Evolutionary conservation across 75 land plant genomes (phyloP), one percentile per base, ranked within the genome.

Genomic region (Azolla pinnata): DNA sequence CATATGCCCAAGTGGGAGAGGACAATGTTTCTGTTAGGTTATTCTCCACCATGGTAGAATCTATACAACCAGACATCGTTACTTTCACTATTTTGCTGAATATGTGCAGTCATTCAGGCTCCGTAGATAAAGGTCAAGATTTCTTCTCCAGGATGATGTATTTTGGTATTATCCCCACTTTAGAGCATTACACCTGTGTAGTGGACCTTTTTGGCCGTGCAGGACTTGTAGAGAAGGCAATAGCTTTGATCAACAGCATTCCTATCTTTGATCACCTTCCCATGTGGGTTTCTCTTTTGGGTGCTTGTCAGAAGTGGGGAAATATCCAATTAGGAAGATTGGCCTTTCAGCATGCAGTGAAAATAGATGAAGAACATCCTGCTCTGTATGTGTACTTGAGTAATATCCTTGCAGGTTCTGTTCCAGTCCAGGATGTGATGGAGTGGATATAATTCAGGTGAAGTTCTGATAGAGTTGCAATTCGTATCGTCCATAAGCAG

Each of bases 281-380:
- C 14, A 60, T 65, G 0, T 73, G 34, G 40, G 54, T 57, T 46
- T 31, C 72, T 19, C 56, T 78, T 23, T 20, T 78, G 10, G 61
- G 72, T 69, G 80, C 80, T 42, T 78, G 80, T 54, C 52, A 46
- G 47, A 35, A 53, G 29, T 64, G 68, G 47, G 76, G 77, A 48
- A 56, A 69, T 55, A n/a, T 44, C 16, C 60, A 64, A 19, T 60
- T 73, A 8, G 80, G 67, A 33, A 42, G 0, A 19, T 54, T 62
- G 29, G 63, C 44, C 32, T 63, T 75, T 26, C 27, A 64, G 32
- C 47, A 31, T 29, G 55, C 72, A 54, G 28, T 78, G 1, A 40
- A 54, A 33, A 50, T 78, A 47, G 62, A 53, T 25, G 67, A 67
- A 20, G 29, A 60, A 67, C 68, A 72, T 78, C 45, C 71, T 45